phyloP scores from a whole-genome alignment of 345 rosid species.

The Brassica incana region DNA sequence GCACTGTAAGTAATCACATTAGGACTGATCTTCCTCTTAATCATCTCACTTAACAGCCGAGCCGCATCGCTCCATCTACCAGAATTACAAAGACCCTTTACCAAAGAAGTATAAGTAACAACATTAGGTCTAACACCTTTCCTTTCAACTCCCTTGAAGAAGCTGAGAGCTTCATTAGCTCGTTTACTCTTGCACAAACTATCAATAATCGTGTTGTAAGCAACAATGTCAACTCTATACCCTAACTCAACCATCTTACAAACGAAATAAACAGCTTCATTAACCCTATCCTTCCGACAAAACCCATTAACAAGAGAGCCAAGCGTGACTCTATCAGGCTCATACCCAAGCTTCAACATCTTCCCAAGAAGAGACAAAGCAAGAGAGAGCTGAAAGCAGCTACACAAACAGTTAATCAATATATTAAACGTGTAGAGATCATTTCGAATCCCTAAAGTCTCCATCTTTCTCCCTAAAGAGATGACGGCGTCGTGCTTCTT shows the following conservation, averaged over 20 bases:
- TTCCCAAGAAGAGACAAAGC: background rate
- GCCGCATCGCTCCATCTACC: background rate
- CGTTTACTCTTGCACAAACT: background rate
- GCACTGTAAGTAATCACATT: background rate
- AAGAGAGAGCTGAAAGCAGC: background rate
- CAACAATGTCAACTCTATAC: background rate
- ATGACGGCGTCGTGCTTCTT: background rate
- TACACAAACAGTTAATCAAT: background rate
- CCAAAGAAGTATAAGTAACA: background rate
- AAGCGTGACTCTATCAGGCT: background rate
- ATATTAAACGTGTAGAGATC: background rate
- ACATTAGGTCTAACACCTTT: background rate
- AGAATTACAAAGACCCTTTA: background rate
- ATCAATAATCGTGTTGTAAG: background rate
- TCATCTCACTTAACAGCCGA: background rate
- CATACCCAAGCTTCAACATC: background rate
- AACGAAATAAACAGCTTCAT: background rate
- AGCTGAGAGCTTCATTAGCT: background rate
- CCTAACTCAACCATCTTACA: background rate
- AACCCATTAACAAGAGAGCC: background rate
- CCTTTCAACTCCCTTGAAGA: background rate
- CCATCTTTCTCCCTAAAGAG: background rate
- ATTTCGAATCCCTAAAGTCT: background rate
- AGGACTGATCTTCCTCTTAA: background rate
- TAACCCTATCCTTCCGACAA: background rate